Base-by-base conservation (phyloP, 176 grass and related monocot genomes). In the Luzula sylvatica region DNA sequence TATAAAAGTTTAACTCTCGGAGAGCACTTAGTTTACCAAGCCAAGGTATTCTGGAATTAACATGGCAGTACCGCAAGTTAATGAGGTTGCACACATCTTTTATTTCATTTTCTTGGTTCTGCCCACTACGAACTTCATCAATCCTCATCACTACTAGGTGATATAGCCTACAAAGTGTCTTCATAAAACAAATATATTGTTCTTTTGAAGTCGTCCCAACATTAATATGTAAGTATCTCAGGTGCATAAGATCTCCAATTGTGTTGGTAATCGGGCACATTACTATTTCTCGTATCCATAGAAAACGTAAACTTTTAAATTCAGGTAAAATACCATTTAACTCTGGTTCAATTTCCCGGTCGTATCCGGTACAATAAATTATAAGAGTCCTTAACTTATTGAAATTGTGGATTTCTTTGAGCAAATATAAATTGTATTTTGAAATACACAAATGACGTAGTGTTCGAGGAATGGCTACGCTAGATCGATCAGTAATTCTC, bases 1-100 rank as follows among this genome's bases (percentile, higher is more conserved):
- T 17, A 30, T 11, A 5, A 42, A 12, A 15, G 28, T 45, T 13
- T 16, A 77, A 20, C 4, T 65, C 28, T 52, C 57, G 58, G 20
- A 78, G 58, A 41, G 29, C 40, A 51, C 30, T 39, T 20, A 71
- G 17, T 4, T 43, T 11, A 11, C 40, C 74, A 32, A 58, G 5
- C 4, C 21, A 1, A 32, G 50, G 26, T 9, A 68, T 40, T 18
- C n/a, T 15, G 16, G 8, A 15, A 18, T n/a, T 9, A 1, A 35
- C 5, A 35, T 0, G 8, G 2, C 9, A 17, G 1, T 55, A 54
- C 20, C 51, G 28, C 50, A 68, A 56, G 20, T 56, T 68, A 56
- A 68, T 44, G 3, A 53, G 49, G 8, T 54, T 55, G 14, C 25
- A 20, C 39, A 65, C 50, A 13, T 23, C 15, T 12, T 52, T 23